Conservation (phyloP, 1,284 basidiomycete species). For the Tetrapyrgos nigripes region DNA sequence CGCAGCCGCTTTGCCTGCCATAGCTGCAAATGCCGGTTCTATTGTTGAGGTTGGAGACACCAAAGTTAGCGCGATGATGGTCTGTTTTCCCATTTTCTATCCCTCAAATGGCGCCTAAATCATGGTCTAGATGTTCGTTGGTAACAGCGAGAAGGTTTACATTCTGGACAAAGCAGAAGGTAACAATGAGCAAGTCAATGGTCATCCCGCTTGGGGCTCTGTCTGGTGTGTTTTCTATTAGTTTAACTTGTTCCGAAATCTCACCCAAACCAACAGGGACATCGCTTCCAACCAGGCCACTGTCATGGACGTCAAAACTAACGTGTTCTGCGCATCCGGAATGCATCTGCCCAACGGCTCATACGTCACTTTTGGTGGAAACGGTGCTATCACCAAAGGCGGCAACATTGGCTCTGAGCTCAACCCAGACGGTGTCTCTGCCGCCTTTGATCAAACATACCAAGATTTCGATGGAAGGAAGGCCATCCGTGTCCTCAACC, state of each 20-base stretch:
- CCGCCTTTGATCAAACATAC: conserved; percentile 62
- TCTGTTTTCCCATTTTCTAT: conserved; percentile 31
- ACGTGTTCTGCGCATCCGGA: conserved; percentile 84
- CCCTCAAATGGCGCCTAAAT: background rate
- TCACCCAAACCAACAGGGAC: conserved; percentile 45
- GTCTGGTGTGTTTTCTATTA: conserved; percentile 44
- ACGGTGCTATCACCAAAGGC: conserved; percentile 79
- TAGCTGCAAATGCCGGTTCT: conserved; percentile 44
- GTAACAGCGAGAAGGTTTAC: conserved; percentile 61
- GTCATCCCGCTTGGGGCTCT: conserved; percentile 59
- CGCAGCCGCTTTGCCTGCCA: conserved; percentile 34
- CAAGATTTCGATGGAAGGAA: conserved; percentile 71
- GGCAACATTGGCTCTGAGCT: conserved; percentile 63
- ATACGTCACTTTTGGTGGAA: conserved; percentile 72
- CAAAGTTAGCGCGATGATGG: conserved; percentile 71
- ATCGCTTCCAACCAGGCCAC: conserved; percentile 54
- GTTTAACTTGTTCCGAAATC: conserved; percentile 1
- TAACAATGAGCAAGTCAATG: conserved; percentile 63
- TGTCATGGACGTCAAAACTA: conserved; percentile 78
- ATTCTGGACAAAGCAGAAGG: conserved; percentile 66
- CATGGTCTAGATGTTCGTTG: conserved; percentile 50
- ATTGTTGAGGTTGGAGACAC: conserved; percentile 59
- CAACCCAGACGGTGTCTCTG: conserved; percentile 44
- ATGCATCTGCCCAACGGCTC: conserved; percentile 74
- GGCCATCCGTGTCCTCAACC: conserved; percentile 78